Conservation (phyloP, 2,329 filamentous ascomycete species). For the Ceratocystis harringtonii region DNA sequence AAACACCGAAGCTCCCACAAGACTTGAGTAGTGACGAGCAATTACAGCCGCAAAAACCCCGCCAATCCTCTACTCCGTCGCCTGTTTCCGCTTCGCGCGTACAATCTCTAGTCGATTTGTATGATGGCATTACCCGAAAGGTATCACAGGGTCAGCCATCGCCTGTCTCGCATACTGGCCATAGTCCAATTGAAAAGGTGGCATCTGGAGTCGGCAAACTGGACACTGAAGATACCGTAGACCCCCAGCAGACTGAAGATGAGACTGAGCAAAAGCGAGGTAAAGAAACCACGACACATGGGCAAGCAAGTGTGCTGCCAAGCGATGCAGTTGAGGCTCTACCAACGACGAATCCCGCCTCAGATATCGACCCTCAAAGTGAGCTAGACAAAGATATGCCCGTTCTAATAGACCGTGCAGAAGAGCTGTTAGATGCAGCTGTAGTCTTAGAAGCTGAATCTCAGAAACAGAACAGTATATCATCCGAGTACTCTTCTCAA, state of each 20-base stretch:
- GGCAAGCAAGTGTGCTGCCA: background rate
- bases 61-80: conserved; percentile 7
- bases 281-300: background rate
- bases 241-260: background rate
- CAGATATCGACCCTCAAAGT: background rate
- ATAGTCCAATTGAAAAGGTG: background rate
- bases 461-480: background rate
- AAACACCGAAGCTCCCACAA: background rate
- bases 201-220: background rate
- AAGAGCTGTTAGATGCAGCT: background rate
- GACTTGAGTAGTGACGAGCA: conserved; percentile 1
- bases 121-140: conserved; percentile 30
- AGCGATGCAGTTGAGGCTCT: background rate
- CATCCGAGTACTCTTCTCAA: background rate
- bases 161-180: background rate
- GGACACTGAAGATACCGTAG: background rate
- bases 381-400: background rate
- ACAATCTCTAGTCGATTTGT: conserved; percentile 36
- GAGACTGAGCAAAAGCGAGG: background rate
- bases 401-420: background rate
- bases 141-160: conserved; percentile 1
- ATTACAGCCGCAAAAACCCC: conserved; percentile 1
- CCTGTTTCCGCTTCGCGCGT: conserved; percentile 22
- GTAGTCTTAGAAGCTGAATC: background rate
- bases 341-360: background rate